Evolutionary conservation across 1,284 basidiomycete genomes (phyloP), one percentile per base, ranked within the genome.

Genomic region (Malassezia caprae): DNA sequence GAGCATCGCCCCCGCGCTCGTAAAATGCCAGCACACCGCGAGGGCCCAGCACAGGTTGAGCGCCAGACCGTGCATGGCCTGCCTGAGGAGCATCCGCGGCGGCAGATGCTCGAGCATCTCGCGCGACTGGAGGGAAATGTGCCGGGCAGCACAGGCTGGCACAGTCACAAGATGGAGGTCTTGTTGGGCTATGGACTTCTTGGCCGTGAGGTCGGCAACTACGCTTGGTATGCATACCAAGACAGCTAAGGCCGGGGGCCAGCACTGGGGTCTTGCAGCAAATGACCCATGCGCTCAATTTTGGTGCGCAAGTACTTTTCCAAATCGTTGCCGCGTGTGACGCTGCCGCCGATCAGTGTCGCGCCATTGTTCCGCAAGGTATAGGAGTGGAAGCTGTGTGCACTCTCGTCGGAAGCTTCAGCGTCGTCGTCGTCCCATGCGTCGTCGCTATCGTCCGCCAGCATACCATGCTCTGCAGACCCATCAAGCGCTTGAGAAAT

Each of bases 281-380:
- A 84, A 76, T 98, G 93, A 10, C 94, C 94, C 94, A 99, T 99
- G 57, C 86, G 80, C 70, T 90, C 79, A 19, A 98, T 84, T 76
- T 99, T 99, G 45, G 94, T 98, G 69, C 88, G 82, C 65, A 99
- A 76, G 73, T 99, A 99, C 77, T 87, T 90, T 69, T 98, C 90
- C 65, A 99, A 76, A 67, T 99, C 94, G 48, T 84, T 83, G 0
- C 89, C 88, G 51, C 84, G 79, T 8, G 87, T 86, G 32, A 82
- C 82, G 28, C 84, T 83, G 2, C 84, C 86, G 2, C 90, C 90
- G 46, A 91, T 84, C 76, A 91, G 81, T 37, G 88, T 89, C 3
- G 85, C 86, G 2, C 89, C 90, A 0, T 79, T 77, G 45, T 79
- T 72, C 55, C 80, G 78, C 48, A 79, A 78, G 59, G 78, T 76